These are phyloP conservation scores for Pulveroboletus ravenelii DNA, from an alignment of 768 basidiomycete genomes.

Conservation along the genomic window DNA sequence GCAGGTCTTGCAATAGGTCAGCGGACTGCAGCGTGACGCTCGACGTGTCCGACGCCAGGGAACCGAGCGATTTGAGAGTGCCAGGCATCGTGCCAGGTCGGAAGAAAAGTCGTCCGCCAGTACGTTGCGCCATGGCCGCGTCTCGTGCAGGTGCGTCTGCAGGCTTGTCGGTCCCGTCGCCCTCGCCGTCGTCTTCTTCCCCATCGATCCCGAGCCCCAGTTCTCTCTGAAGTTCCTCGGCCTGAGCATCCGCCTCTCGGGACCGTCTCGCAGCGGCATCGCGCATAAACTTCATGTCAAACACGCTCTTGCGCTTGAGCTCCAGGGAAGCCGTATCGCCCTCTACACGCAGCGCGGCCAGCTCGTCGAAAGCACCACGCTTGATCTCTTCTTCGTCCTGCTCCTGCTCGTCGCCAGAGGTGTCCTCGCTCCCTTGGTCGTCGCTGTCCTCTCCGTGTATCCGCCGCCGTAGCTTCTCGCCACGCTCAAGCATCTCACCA, in stretches of 20 bases:
- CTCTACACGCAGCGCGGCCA: conserved; percentile 46
- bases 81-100: conserved; percentile 42
- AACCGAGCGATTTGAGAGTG: conserved; percentile 23
- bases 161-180: conserved; percentile 24
- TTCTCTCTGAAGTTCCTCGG: conserved; percentile 70
- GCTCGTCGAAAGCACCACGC: conserved; percentile 71
- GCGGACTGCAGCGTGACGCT: conserved; percentile 64
- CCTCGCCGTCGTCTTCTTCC: conserved; percentile 29
- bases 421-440: conserved; percentile 47
- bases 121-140: conserved; percentile 43
- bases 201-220: conserved; percentile 44
- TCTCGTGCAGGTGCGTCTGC: conserved; percentile 31
- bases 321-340: conserved; percentile 26
- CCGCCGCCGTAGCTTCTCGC: conserved; percentile 72
- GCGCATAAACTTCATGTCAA: conserved; percentile 99
- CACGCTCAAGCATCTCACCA: conserved; percentile 78
- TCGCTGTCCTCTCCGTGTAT: conserved; percentile 68
- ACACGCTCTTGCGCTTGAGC: conserved; percentile 60
- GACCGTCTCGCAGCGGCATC: conserved; percentile 74
- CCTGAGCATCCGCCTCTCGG: conserved; percentile 50
- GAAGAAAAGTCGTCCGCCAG: conserved; percentile 63
- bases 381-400: conserved; percentile 50
- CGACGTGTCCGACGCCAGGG: conserved; percentile 52
- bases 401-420: conserved; percentile 34
- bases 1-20: conserved; percentile 40